Base-by-base conservation (phyloP, 2,329 filamentous ascomycete species). In the Gremmenia infestans region DNA sequence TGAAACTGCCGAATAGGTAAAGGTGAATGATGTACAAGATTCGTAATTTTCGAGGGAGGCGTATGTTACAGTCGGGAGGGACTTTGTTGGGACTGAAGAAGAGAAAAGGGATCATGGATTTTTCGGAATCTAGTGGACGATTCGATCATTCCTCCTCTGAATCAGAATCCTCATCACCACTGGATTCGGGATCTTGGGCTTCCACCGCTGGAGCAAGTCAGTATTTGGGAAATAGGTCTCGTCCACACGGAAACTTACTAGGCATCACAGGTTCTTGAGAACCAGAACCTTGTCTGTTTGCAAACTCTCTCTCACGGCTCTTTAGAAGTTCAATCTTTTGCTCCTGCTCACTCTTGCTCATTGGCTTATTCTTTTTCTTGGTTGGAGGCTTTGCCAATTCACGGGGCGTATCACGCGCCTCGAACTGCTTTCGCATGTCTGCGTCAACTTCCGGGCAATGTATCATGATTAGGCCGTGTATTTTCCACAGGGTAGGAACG, bases 291-390 rank as follows among this genome's bases (percentile, higher is more conserved):
- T 63, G 59, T 60, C 64, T 57, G 17, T 64, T 19, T 22, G 45
- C 57, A 48, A 67, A 78, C 54, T 77, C 71, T n/a, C 76, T 77
- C 62, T 86, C 76, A 60, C 83, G 79, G 67, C 81, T 79, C 62
- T 82, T 78, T 23, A 89, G 77, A 68, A 82, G 76, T 61, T 80
- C 76, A 65, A 89, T 86, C 61, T 82, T 85, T 43, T 80, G 78
- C 67, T 88, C 85, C 72, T 89, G 86, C 71, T 89, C 86, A 36
- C 76, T 74, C 72, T 87, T 87, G 72, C 83, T 85, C 86, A 89
- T 89, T 1, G 86, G 86, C 76, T 89, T 89, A 71, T 89, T 88
- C 52, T 81, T 80, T 72, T 84, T 85, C 60, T 73, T 74, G 22
- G 72, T 69, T 8, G 63, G 32, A 15, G 65, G 72, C 67, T 65